Percentiles rank a stretch among this genome's conserved stretches.
These are phyloP conservation scores for Canariomyces notabilis DNA, from an alignment of 2,329 filamentous ascomycete species.

Conservation along the genomic window DNA sequence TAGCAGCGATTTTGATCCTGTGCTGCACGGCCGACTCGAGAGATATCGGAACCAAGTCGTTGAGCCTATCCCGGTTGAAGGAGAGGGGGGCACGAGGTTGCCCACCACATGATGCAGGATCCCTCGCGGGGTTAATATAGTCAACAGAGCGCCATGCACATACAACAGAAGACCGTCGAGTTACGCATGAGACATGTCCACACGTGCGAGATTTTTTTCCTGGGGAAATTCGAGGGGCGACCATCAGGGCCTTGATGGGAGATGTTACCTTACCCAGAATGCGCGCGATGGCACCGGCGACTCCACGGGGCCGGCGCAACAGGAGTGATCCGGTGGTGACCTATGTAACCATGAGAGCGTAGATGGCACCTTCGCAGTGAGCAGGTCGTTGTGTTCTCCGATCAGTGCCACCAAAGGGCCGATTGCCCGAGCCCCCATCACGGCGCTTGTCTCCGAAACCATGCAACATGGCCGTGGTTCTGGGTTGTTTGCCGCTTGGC, in stretches of 20 bases:
- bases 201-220: too few relatives aligned
- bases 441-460: conserved; percentile 1
- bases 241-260: too few relatives aligned
- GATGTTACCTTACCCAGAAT: too few relatives aligned
- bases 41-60: neutral
- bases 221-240: too few relatives aligned
- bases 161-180: too few relatives aligned
- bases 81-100: neutral
- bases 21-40: neutral
- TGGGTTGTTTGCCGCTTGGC: neutral
- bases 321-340: too few relatives aligned
- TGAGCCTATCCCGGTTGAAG: neutral
- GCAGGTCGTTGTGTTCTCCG: neutral
- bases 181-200: too few relatives aligned
- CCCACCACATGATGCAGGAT: too few relatives aligned
- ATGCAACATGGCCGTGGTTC: conserved; percentile 1
- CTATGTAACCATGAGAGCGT: conserved; percentile 12
- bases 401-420: conserved; percentile 8
- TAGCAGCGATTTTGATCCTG: conserved; percentile 10
- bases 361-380: neutral
- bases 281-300: too few relatives aligned
- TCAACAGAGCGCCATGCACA: too few relatives aligned
- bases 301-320: too few relatives aligned
- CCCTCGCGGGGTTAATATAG: too few relatives aligned
- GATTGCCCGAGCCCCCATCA: conserved; percentile 3